Conservation (phyloP, 129 eudicot species). For the Tagetes erecta region DNA sequence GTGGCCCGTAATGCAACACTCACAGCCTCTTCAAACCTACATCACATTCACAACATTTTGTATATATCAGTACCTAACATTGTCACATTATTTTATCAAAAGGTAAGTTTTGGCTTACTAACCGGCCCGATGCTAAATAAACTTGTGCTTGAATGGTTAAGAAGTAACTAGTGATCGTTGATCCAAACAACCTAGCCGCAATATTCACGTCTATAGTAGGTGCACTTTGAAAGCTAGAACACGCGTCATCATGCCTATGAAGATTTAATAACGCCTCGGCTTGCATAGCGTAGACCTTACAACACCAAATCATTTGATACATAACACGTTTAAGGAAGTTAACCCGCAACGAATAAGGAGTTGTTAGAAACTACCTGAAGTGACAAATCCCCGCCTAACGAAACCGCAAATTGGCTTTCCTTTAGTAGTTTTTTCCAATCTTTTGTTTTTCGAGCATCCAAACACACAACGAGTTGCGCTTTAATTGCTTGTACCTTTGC, state of each 20-base stretch:
- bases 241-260: constrained; percentile 74
- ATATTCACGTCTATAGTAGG: constrained; percentile 44
- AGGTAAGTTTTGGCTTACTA: neutral
- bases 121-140: constrained; percentile 75
- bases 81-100: neutral
- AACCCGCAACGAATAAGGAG: neutral
- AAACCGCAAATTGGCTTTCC: constrained; percentile 47
- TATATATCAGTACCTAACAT: neutral
- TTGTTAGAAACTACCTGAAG: constrained; percentile 50
- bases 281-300: constrained; percentile 69
- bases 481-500: constrained; percentile 52
- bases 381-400: constrained; percentile 72
- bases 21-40: constrained; percentile 87
- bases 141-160: constrained; percentile 51
- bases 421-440: constrained; percentile 56
- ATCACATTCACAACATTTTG: neutral
- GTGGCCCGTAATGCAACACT: constrained; percentile 52
- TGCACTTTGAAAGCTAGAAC: constrained; percentile 39
- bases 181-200: constrained; percentile 50
- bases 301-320: neutral
- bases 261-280: constrained; percentile 72
- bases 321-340: neutral
- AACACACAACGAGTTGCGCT: constrained; percentile 39
- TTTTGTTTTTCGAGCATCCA: constrained; percentile 40
- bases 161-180: constrained; percentile 37